phyloP scores from a whole-genome alignment of 2,329 filamentous ascomycete genomes.

The Coniosporium tulheliwenetii region DNA sequence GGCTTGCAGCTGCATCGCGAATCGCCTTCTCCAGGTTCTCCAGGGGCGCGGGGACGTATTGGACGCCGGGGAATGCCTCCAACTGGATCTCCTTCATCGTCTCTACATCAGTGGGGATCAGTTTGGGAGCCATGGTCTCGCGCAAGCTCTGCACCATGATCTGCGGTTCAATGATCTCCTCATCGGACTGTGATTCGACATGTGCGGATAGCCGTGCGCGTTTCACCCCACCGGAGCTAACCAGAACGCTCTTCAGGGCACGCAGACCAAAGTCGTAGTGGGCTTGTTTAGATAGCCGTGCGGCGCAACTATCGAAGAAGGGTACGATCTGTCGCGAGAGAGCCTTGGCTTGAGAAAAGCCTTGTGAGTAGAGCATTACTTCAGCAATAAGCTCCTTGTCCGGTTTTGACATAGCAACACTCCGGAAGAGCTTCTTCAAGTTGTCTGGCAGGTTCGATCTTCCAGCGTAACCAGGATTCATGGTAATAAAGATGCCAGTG shows the following conservation, averaged over 20 bases:
- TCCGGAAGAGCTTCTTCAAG: slow-evolving; percentile 97
- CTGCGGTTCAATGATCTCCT: slow-evolving; percentile 75
- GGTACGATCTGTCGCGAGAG: slow-evolving; percentile 93
- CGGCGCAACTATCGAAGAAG: slow-evolving; percentile 87
- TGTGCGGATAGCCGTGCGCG: slow-evolving; percentile 54
- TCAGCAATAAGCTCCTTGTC: slow-evolving; percentile 99
- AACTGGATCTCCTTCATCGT: slow-evolving; percentile 73
- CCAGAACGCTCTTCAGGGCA: slow-evolving; percentile 94
- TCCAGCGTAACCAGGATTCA: slow-evolving; percentile 98
- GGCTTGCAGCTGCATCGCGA: slow-evolving; percentile 64
- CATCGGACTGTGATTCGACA: slow-evolving; percentile 39
- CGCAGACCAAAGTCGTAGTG: slow-evolving; percentile 98
- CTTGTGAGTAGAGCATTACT: slow-evolving; percentile 99
- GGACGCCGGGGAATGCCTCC: slow-evolving; percentile 78
- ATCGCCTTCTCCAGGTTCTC: slow-evolving; percentile 68
- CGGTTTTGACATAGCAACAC: slow-evolving; percentile 98
- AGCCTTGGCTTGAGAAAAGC: slow-evolving; percentile 90
- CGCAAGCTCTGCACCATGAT: slow-evolving; percentile 98
- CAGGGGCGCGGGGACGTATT: slow-evolving; percentile 83
- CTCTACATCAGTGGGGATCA: slow-evolving; percentile 83
- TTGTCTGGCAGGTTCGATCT: slow-evolving; percentile 98
- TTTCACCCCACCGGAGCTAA: slow-evolving; percentile 94
- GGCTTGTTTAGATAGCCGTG: slow-evolving; percentile 77
- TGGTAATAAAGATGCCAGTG: slow-evolving; percentile 98
- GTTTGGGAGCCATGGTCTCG: slow-evolving; percentile 94